Conservation (phyloP, 257 asterid species). For the Apocynum venetum region DNA sequence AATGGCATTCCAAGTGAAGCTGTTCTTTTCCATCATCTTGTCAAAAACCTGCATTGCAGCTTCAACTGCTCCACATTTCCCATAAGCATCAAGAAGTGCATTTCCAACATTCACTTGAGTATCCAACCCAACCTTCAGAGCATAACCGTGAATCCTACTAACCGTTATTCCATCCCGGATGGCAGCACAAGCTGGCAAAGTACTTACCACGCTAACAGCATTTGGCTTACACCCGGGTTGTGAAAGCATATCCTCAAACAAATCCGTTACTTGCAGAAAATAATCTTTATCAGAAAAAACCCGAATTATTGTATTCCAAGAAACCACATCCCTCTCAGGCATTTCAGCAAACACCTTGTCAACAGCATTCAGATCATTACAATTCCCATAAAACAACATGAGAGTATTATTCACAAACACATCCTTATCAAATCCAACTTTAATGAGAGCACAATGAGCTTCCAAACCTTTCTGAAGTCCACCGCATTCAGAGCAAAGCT, state of each 20-base stretch:
- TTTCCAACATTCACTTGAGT: conserved; percentile 44
- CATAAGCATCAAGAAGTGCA: conserved; percentile 68
- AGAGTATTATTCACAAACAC: conserved; percentile 67
- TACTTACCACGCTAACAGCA: conserved; percentile 50
- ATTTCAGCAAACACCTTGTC: conserved; percentile 53
- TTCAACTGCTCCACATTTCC: conserved; percentile 55
- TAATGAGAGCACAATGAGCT: conserved; percentile 57
- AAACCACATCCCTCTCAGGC: conserved; percentile 50
- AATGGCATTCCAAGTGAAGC: conserved; percentile 66
- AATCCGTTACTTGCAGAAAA: conserved; percentile 28
- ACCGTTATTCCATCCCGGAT: conserved; percentile 36
- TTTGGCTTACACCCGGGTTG: conserved; percentile 40
- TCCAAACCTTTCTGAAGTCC: conserved; percentile 51
- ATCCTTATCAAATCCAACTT: conserved; percentile 46
- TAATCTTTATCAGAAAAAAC: conserved; percentile 33
- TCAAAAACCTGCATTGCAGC: conserved; percentile 38
- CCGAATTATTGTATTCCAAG: conserved; percentile 64
- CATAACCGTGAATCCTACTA: conserved; percentile 46
- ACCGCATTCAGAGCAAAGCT: conserved; percentile 55
- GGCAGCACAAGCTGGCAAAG: conserved; percentile 48
- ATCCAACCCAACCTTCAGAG: conserved; percentile 52
- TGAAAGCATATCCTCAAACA: conserved; percentile 45
- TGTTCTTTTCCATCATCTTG: conserved; percentile 53
- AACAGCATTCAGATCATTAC: conserved; percentile 38
- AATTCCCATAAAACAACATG: conserved; percentile 50